phyloP scores from a whole-genome alignment of 495 filamentous ascomycete genomes.

The Penicillium crystallinum region DNA sequence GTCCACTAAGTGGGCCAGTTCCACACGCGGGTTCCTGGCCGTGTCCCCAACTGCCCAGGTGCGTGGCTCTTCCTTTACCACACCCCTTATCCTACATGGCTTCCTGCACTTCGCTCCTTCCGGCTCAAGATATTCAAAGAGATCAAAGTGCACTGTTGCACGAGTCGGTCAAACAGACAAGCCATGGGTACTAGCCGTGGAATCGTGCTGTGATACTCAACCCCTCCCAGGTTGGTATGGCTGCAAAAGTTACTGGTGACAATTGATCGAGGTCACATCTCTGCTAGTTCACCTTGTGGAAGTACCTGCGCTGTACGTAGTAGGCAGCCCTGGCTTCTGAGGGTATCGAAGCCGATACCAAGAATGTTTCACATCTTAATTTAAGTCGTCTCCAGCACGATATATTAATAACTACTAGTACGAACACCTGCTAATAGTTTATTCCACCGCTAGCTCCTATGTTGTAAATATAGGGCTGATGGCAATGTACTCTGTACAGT shows the following conservation, averaged over 20 bases:
- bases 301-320: too few species aligned
- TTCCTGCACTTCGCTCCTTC: conserved; percentile 6
- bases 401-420: background rate
- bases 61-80: conserved; percentile 14
- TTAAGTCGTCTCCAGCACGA: background rate
- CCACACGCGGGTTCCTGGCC: conserved; percentile 18
- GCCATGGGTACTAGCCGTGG: too few species aligned
- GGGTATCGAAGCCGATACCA: background rate
- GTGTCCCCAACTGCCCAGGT: conserved; percentile 18
- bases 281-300: background rate
- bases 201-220: background rate
- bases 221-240: too few species aligned
- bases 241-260: too few species aligned
- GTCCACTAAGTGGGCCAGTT: conserved; percentile 13
- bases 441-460: too few species aligned
- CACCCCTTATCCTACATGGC: too few species aligned
- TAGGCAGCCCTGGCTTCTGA: background rate
- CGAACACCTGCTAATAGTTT: background rate
- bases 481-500: too few species aligned
- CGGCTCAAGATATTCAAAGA: conserved; percentile 19
- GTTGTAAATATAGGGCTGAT: too few species aligned
- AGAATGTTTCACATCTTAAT: background rate
- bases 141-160: conserved; percentile 8
- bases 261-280: background rate
- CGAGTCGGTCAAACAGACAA: background rate